Evolutionary conservation across 352 stramenopile species (phyloP).

Genomic region (Phytophthora macrochlamydospora): DNA sequence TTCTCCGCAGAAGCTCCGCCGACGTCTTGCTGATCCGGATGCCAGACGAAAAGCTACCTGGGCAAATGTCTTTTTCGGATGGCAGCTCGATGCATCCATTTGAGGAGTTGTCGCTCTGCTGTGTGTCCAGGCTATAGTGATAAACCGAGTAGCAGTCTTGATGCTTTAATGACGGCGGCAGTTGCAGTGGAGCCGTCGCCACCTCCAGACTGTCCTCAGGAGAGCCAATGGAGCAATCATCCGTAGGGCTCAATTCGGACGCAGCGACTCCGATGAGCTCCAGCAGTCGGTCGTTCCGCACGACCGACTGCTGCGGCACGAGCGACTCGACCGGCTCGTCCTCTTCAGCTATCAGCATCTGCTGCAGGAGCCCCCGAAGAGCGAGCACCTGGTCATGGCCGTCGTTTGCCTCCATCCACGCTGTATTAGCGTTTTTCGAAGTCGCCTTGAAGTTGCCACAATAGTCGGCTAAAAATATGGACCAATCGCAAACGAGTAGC

Average conservation of each 20-base stretch:
- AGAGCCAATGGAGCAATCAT: constrained; percentile 14
- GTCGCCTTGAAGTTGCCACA: constrained; percentile 27
- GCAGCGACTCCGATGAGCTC: constrained; percentile 21
- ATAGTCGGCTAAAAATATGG: constrained; percentile 5
- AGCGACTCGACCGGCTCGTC: constrained; percentile 2
- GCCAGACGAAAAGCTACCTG: constrained; percentile 6
- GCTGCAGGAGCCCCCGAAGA: constrained; percentile 43
- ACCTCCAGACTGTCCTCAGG: constrained; percentile 15
- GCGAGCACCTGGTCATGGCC: constrained; percentile 57
- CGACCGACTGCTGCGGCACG: constrained; percentile 6
- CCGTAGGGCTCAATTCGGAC: constrained; percentile 19
- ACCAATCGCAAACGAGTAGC: not conserved
- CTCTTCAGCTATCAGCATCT: constrained; percentile 16
- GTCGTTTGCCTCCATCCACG: not conserved
- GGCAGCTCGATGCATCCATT: constrained; percentile 1
- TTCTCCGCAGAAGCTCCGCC: constrained; percentile 45
- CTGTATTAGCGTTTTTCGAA: too few relatives aligned
- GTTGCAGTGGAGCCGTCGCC: constrained; percentile 16
- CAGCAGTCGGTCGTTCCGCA: constrained; percentile 26
- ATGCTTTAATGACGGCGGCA: constrained; percentile 1
- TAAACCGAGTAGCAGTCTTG: not conserved
- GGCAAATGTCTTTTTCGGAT: constrained; percentile 1
- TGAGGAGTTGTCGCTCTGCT: not conserved
- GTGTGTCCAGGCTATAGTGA: not conserved
- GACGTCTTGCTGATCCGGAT: constrained; percentile 37